phyloP scores from a whole-genome alignment of 1,284 basidiomycete genomes.

The Afroboletus lepidellus region DNA sequence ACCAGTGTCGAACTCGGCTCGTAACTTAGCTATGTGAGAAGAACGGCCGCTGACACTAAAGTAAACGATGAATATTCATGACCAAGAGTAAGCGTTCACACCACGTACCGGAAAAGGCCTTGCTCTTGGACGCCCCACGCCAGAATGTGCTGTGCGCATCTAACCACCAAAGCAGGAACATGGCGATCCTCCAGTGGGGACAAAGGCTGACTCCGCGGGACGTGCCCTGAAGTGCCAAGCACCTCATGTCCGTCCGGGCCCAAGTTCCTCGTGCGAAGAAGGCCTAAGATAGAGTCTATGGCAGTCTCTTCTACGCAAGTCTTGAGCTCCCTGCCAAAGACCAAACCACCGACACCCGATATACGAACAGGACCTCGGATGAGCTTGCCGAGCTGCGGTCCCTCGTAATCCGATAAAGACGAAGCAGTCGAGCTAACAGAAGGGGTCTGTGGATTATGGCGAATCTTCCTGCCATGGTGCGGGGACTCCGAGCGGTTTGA shows the following conservation, averaged over 20 bases:
- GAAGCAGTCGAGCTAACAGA: slow-evolving; percentile 53
- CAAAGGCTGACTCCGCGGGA: slow-evolving; percentile 27
- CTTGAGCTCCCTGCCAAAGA: slow-evolving; percentile 63
- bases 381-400: slow-evolving; percentile 53
- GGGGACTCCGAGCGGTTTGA: slow-evolving; percentile 35
- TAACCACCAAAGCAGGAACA: slow-evolving; percentile 70
- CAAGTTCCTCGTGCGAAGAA: slow-evolving; percentile 18
- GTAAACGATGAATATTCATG: slow-evolving; percentile 12
- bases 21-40: slow-evolving; percentile 70
- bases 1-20: slow-evolving; percentile 84
- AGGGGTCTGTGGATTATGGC: slow-evolving; percentile 56
- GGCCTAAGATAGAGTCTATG: slow-evolving; percentile 31
- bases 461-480: slow-evolving; percentile 34
- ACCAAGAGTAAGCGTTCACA: neutral
- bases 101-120: slow-evolving; percentile 72
- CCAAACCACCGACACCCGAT: slow-evolving; percentile 46
- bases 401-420: slow-evolving; percentile 56
- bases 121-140: slow-evolving; percentile 82
- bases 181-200: slow-evolving; percentile 50
- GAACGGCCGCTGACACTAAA: slow-evolving; percentile 71
- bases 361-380: slow-evolving; percentile 52
- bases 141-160: slow-evolving; percentile 79
- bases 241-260: slow-evolving; percentile 22
- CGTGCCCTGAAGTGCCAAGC: slow-evolving; percentile 8
- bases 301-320: slow-evolving; percentile 62